Conservation (phyloP, 2,329 filamentous ascomycete species). For the Albophoma yamanashiensis region DNA sequence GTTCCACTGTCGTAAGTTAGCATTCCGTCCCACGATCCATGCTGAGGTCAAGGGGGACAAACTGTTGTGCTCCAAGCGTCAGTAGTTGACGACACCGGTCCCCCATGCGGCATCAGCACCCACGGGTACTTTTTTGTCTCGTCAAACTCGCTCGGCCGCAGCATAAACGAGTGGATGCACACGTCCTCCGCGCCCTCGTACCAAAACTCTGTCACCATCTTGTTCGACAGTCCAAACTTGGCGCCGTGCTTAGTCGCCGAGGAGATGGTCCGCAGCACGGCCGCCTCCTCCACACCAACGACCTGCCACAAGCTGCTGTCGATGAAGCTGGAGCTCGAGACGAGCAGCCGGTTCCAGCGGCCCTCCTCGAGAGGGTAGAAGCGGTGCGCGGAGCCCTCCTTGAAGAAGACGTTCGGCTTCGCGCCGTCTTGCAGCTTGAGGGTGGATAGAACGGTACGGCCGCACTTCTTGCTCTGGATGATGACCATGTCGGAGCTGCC, state of each 20-base stretch:
- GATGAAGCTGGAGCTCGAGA: background rate
- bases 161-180: conserved; percentile 26
- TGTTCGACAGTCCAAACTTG: conserved; percentile 3
- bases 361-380: conserved; percentile 16
- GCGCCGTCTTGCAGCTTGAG: conserved; percentile 20
- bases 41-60: conserved; percentile 5
- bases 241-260: background rate
- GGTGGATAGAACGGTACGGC: conserved; percentile 20
- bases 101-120: conserved; percentile 25
- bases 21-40: too few relatives aligned
- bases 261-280: background rate
- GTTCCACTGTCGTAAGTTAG: conserved; percentile 31
- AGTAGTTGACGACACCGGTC: conserved; percentile 35
- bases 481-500: conserved; percentile 21
- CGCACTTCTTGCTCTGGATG: conserved; percentile 20
- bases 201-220: conserved; percentile 30
- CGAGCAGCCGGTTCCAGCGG: conserved; percentile 9
- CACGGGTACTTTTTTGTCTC: conserved; percentile 24
- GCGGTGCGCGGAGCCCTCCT: conserved; percentile 14
- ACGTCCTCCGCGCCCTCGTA: conserved; percentile 24
- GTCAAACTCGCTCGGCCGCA: conserved; percentile 27
- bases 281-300: background rate
- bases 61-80: conserved; percentile 39
- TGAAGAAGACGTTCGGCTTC: conserved; percentile 13
- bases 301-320: background rate